Conservation (phyloP, 257 asterid species). For the Craterostigma plantagineum region DNA sequence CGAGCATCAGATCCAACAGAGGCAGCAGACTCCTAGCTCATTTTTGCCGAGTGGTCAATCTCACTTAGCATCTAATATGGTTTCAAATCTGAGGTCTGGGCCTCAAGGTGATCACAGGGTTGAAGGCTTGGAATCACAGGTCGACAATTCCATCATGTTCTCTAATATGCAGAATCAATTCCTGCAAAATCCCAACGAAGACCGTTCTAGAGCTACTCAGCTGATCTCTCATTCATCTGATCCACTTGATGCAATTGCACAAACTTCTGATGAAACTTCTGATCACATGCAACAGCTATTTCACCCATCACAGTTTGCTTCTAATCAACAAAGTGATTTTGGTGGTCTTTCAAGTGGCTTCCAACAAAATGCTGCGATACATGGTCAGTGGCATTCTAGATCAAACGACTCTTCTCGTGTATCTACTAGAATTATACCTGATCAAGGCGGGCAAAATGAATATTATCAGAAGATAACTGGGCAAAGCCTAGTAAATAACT, state of each 20-base stretch:
- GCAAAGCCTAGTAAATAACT: constrained; percentile 55
- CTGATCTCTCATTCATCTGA: constrained; percentile 31
- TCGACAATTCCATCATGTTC: no score
- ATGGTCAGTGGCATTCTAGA: constrained; percentile 43
- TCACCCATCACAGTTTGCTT: constrained; percentile 27
- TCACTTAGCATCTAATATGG: no score
- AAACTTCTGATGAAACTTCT: no score
- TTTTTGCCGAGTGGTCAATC: no score
- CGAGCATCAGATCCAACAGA: constrained; percentile 44
- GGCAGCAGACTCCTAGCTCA: constrained; percentile 42
- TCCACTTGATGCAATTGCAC: constrained; percentile 32
- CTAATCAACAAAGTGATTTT: no score
- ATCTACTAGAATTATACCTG: no score
- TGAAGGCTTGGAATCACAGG: no score
- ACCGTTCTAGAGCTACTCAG: constrained; percentile 14
- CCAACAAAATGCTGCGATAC: constrained; percentile 31
- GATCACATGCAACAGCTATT: constrained; percentile 42
- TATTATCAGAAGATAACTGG: constrained; percentile 46
- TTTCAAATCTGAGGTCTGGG: no score
- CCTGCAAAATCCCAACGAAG: no score
- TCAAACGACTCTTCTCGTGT: constrained; percentile 49
- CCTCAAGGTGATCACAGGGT: no score
- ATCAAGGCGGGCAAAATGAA: constrained; percentile 36
- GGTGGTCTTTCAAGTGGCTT: constrained; percentile 23
- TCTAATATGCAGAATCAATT: no score